phyloP scores from a whole-genome alignment of 352 stramenopile species.

The Phytophthora citricola region DNA sequence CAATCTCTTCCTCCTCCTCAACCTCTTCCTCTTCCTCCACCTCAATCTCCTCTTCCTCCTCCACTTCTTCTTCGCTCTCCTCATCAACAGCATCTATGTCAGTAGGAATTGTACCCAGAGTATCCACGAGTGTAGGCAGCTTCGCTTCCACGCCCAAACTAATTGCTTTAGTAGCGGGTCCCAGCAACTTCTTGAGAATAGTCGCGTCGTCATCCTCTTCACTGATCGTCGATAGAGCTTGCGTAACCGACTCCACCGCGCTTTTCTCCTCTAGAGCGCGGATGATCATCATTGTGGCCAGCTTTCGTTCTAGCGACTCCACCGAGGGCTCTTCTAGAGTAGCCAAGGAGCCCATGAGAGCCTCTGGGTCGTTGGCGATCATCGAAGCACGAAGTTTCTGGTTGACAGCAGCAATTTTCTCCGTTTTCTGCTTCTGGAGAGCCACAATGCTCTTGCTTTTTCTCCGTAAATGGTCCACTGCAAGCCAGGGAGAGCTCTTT shows the following conservation, averaged over 20 bases:
- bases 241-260: slow-evolving; percentile 55
- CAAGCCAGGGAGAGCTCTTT: slow-evolving; percentile 67
- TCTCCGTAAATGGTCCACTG: slow-evolving; percentile 56
- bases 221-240: slow-evolving; percentile 39
- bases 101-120: slow-evolving; percentile 28
- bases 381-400: slow-evolving; percentile 66
- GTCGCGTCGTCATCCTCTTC: slow-evolving; percentile 30
- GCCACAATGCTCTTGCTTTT: slow-evolving; percentile 46
- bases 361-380: slow-evolving; percentile 66
- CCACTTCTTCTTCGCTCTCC: slow-evolving; percentile 29
- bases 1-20: slow-evolving; percentile 12
- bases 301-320: slow-evolving; percentile 74
- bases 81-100: slow-evolving; percentile 16
- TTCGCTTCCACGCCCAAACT: slow-evolving; percentile 65
- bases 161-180: slow-evolving; percentile 55
- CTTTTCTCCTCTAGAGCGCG: slow-evolving; percentile 79
- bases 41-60: neutral
- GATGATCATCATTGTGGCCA: slow-evolving; percentile 88
- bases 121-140: slow-evolving; percentile 49
- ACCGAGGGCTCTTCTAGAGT: slow-evolving; percentile 68
- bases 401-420: slow-evolving; percentile 55
- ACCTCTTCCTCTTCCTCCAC: slow-evolving; percentile 8
- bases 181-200: slow-evolving; percentile 43
- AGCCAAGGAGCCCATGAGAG: slow-evolving; percentile 73
- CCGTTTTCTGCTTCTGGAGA: slow-evolving; percentile 41